Conservation (phyloP, 768 basidiomycete species). For the Royoungia palumana region DNA sequence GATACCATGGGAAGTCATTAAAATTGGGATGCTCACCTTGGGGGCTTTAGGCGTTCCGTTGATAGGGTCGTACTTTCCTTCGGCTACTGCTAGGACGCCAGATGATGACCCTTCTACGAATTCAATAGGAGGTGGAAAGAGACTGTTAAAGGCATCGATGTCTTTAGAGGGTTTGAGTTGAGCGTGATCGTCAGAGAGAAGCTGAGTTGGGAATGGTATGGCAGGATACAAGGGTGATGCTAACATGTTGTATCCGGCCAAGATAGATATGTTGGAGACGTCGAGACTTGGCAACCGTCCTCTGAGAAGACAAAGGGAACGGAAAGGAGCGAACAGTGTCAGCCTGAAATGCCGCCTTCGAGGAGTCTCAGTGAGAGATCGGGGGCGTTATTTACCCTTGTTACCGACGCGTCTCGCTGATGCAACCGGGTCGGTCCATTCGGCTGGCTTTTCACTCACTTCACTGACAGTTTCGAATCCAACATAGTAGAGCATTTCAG, state of each 20-base stretch:
- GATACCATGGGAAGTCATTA: neutral
- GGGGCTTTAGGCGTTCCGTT: slow-evolving; percentile 59
- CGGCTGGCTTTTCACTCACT: too few relatives aligned
- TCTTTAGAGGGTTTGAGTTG: slow-evolving; percentile 68
- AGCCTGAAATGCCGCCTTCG: slow-evolving; percentile 4
- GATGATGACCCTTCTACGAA: slow-evolving; percentile 84
- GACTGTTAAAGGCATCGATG: slow-evolving; percentile 69
- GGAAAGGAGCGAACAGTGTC: slow-evolving; percentile 19
- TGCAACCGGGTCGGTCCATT: too few relatives aligned
- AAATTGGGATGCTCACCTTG: slow-evolving; percentile 42
- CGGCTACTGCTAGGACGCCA: slow-evolving; percentile 64
- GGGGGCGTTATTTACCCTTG: slow-evolving; percentile 25
- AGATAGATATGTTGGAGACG: slow-evolving; percentile 1
- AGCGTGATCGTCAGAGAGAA: slow-evolving; percentile 46
- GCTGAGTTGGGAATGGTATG: slow-evolving; percentile 49
- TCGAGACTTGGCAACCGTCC: slow-evolving; percentile 1
- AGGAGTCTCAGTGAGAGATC: slow-evolving; percentile 13
- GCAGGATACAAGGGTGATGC: slow-evolving; percentile 60
- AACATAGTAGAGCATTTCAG: too few relatives aligned
- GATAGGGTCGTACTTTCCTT: slow-evolving; percentile 79
- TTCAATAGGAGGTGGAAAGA: slow-evolving; percentile 79
- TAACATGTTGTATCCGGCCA: slow-evolving; percentile 48
- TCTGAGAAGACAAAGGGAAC: slow-evolving; percentile 6
- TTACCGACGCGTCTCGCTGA: slow-evolving; percentile 22
- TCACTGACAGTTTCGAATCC: too few relatives aligned